Evolutionary conservation across 805 yeast genomes (phyloP).

Genomic region (Hanseniaspora guilliermondii): DNA sequence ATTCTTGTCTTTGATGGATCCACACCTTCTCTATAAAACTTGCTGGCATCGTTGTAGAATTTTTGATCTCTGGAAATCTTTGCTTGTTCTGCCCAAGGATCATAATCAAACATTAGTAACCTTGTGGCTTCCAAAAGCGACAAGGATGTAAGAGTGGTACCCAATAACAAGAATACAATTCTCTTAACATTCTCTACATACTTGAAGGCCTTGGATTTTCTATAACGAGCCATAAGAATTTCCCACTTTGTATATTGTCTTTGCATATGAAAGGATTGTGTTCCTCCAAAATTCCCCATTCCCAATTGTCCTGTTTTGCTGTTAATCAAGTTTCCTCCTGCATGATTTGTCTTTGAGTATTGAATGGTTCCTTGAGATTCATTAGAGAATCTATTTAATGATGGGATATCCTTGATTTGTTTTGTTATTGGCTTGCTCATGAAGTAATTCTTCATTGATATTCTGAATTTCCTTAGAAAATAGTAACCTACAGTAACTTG

Average conservation of each 20-base stretch:
- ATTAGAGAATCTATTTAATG: slow-evolving; percentile 25
- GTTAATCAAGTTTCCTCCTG: neutral
- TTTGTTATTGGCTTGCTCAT: slow-evolving; percentile 17
- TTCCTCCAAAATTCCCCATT: slow-evolving; percentile 18
- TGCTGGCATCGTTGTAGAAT: slow-evolving; percentile 27
- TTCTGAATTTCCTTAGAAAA: slow-evolving; percentile 12
- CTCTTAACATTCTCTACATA: slow-evolving; percentile 1
- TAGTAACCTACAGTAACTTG: slow-evolving; percentile 40
- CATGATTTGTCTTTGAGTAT: slow-evolving; percentile 5
- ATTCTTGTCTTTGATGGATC: slow-evolving; percentile 27
- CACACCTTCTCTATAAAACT: slow-evolving; percentile 27
- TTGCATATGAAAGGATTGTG: slow-evolving; percentile 19
- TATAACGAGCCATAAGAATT: neutral
- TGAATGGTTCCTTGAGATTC: slow-evolving; percentile 22
- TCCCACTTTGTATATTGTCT: slow-evolving; percentile 8
- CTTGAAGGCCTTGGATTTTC: neutral
- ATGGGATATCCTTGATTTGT: slow-evolving; percentile 27
- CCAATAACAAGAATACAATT: slow-evolving; percentile 28
- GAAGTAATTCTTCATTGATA: slow-evolving; percentile 9
- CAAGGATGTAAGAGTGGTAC: slow-evolving; percentile 39
- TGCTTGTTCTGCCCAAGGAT: slow-evolving; percentile 69
- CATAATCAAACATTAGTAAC: slow-evolving; percentile 33
- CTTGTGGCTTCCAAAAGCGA: slow-evolving; percentile 48
- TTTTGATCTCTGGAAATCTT: slow-evolving; percentile 36
- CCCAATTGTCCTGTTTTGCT: slow-evolving; percentile 11